phyloP scores from a whole-genome alignment of 2,329 filamentous ascomycete species.

The Oidium heveae region DNA sequence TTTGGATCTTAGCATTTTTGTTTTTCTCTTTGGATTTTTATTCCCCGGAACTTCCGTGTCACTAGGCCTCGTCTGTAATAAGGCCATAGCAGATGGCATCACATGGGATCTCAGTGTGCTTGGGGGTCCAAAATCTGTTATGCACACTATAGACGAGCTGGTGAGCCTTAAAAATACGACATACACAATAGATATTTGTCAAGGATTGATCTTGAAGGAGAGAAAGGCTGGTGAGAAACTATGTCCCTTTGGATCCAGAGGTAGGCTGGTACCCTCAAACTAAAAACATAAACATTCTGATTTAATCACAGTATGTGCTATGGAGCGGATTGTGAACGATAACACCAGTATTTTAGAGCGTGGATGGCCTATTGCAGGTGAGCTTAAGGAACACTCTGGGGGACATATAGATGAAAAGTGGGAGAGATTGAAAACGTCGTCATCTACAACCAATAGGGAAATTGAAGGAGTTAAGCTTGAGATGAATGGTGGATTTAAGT shows the following conservation, averaged over 20 bases:
- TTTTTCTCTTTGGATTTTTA: no score
- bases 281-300: no score
- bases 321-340: constrained; percentile 30
- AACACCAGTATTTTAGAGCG: constrained; percentile 23
- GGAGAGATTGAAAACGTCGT: constrained; percentile 37
- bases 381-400: constrained; percentile 33
- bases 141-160: no score
- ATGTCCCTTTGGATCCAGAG: constrained; percentile 44
- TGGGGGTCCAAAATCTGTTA: no score
- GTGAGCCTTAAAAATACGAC: no score
- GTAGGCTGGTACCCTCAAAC: constrained; percentile 22
- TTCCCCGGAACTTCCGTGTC: no score
- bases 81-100: no score
- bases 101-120: no score
- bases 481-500: constrained; percentile 34
- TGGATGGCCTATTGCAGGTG: constrained; percentile 51
- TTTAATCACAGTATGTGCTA: constrained; percentile 47
- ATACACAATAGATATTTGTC: constrained; percentile 59
- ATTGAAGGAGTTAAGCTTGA: constrained; percentile 47
- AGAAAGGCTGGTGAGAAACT: constrained; percentile 27
- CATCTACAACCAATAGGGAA: constrained; percentile 38
- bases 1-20: no score
- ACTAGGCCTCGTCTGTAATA: no score
- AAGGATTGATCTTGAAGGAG: constrained; percentile 34
- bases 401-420: constrained; percentile 36